phyloP scores from a whole-genome alignment of 2,329 filamentous ascomycete species.

The Fusarium sp. region DNA sequence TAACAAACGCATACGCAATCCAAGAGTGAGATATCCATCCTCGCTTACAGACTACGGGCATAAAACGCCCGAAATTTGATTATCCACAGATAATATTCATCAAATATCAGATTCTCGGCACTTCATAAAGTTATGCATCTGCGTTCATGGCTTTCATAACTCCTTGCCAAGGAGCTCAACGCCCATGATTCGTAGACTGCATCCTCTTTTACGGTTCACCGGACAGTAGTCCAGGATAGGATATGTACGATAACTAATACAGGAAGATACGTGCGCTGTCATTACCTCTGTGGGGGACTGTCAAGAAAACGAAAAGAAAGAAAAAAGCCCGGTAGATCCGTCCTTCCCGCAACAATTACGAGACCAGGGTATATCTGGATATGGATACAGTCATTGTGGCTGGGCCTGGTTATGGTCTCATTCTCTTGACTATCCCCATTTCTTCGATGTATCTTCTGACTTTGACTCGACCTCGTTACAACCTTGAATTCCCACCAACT shows the following conservation, averaged over 20 bases:
- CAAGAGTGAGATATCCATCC: background rate
- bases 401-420: slow-evolving; percentile 1
- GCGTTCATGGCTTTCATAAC: background rate
- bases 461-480: background rate
- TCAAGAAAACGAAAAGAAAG: background rate
- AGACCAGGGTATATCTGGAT: background rate
- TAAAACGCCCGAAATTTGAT: background rate
- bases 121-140: background rate
- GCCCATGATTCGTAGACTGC: slow-evolving; percentile 3
- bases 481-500: background rate
- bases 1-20: background rate
- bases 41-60: background rate
- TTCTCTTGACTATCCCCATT: background rate
- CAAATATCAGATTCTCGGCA: background rate
- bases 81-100: background rate
- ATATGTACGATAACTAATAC: background rate
- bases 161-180: background rate
- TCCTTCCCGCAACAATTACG: background rate
- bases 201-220: slow-evolving; percentile 21
- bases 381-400: background rate
- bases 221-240: background rate
- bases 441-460: background rate
- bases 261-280: slow-evolving; percentile 13
- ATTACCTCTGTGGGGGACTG: slow-evolving; percentile 5
- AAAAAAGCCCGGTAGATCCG: background rate